Base-by-base conservation (phyloP, 176 grass and related monocot genomes). In the Rhynchospora tenuis region DNA sequence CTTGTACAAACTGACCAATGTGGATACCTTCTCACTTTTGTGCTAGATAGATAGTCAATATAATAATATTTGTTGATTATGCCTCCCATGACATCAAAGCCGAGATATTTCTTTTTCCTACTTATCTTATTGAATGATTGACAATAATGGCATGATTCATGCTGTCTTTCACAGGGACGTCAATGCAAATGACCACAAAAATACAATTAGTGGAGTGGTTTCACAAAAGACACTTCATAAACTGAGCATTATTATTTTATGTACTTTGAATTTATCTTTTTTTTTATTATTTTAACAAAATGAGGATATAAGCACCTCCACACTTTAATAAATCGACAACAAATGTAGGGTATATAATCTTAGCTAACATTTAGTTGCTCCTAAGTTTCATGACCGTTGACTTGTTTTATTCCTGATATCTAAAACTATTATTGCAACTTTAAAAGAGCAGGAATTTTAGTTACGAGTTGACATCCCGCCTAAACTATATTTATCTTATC, bases 71-170 rank as follows among this genome's bases (percentile, higher is more conserved):
- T 29, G 73, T 76, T 76, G 24, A 52, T 76, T 76, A 46, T 76
- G 48, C 24, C 48, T 76, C 73, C 24, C 73, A 55, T 76, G 73
- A 76, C 73, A 76, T 31, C 13, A 12, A 9, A 17, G 16, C 2
- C 22, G 24, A 76, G 15, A 76, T 28, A 75, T 73, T 20, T 43
- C 1, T 76, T 55, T 54, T 27, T 16, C 19, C 71, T 26, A 51
- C 23, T 50, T 75, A 29, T 55, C 50, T 55, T 52, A 29, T 56
- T 76, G 46, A 76, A 76, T 76, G 48, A 76, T 76, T 76, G 46
- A 48, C 48, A 16, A 17, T 28, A 9, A 9, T 17, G 73, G 48
- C 73, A 76, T 76, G 73, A 76, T 2, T 55, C 73, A 16, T 52
- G 48, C 73, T 19, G 73, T 9, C 26, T 76, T 9, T 55, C 7